These are phyloP conservation scores for Penicillium subrubescens DNA, from an alignment of 495 filamentous ascomycete species.

Conservation along the genomic window DNA sequence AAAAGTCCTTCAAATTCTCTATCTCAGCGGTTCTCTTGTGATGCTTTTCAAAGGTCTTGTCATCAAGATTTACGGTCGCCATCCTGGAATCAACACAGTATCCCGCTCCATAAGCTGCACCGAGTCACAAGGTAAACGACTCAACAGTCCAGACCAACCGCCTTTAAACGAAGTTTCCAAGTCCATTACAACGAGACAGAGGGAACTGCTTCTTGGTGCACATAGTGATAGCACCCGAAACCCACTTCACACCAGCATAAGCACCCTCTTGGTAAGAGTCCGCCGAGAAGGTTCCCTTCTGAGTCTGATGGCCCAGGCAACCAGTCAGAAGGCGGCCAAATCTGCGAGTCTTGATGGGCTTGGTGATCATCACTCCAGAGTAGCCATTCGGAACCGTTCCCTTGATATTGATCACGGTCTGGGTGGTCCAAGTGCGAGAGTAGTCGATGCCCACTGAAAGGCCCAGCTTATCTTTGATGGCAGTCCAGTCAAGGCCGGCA, in stretches of 20 bases:
- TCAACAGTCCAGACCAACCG: neutral
- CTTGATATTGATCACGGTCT: conserved; percentile 1
- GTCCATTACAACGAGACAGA: conserved; percentile 10
- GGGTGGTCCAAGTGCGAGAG: neutral
- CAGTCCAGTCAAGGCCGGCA: neutral
- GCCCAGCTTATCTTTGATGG: neutral
- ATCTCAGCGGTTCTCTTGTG: neutral
- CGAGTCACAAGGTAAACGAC: neutral
- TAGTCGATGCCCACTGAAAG: neutral
- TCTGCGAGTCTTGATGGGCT: neutral
- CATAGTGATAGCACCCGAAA: conserved; percentile 16
- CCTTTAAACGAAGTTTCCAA: conserved; percentile 4
- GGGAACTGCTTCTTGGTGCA: conserved; percentile 16
- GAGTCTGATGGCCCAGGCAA: neutral
- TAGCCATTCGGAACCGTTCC: neutral
- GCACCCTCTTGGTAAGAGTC: conserved; percentile 10
- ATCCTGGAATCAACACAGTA: neutral
- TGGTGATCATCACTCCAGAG: neutral
- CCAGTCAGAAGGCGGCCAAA: neutral
- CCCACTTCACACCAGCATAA: conserved; percentile 16
- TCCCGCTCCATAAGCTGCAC: neutral
- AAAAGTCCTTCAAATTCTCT: neutral
- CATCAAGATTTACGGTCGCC: neutral
- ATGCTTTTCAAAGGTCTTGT: neutral
- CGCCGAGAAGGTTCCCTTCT: neutral